Evolutionary conservation across 768 basidiomycete genomes (phyloP).

Genomic region (Collybia sp.): DNA sequence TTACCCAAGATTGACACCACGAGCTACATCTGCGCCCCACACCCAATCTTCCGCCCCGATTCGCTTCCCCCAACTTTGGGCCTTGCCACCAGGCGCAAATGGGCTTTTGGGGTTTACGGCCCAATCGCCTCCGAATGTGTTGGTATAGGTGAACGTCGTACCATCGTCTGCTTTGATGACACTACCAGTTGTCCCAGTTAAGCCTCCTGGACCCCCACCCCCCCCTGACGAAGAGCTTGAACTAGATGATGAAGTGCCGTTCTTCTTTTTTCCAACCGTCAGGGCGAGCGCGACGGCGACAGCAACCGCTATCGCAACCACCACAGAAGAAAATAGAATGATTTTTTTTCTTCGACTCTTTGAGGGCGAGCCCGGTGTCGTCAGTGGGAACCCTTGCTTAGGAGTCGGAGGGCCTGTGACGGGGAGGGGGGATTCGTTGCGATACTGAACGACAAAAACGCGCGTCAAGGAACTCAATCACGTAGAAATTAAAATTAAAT

Average conservation of each 20-base stretch:
- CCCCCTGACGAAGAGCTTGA: conserved; percentile 9
- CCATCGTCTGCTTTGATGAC: conserved; percentile 70
- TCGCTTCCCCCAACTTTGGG: conserved; percentile 78
- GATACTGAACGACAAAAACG: too few relatives aligned
- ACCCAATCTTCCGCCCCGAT: conserved; percentile 68
- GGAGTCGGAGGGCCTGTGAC: background rate
- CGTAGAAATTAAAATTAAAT: background rate
- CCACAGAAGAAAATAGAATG: conserved; percentile 4
- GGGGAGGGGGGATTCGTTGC: conserved; percentile 1
- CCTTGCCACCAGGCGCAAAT: conserved; percentile 66
- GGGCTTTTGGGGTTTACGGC: conserved; percentile 66
- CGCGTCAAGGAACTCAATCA: too few relatives aligned
- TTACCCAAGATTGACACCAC: conserved; percentile 56
- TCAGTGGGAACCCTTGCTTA: too few relatives aligned
- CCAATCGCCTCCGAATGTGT: conserved; percentile 82
- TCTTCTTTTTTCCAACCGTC: conserved; percentile 11
- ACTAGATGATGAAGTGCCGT: conserved; percentile 7
- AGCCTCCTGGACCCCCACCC: conserved; percentile 14
- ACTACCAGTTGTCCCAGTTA: conserved; percentile 63
- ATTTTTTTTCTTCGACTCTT: conserved; percentile 7
- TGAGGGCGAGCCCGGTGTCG: background rate
- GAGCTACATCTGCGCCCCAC: conserved; percentile 59
- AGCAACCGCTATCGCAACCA: conserved; percentile 3
- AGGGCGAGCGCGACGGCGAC: conserved; percentile 7
- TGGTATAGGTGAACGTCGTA: conserved; percentile 71